Evolutionary conservation across 2,329 filamentous ascomycete species (phyloP), one percentile per base, ranked within the genome.

Genomic region (Geoglossum cookeanum): DNA sequence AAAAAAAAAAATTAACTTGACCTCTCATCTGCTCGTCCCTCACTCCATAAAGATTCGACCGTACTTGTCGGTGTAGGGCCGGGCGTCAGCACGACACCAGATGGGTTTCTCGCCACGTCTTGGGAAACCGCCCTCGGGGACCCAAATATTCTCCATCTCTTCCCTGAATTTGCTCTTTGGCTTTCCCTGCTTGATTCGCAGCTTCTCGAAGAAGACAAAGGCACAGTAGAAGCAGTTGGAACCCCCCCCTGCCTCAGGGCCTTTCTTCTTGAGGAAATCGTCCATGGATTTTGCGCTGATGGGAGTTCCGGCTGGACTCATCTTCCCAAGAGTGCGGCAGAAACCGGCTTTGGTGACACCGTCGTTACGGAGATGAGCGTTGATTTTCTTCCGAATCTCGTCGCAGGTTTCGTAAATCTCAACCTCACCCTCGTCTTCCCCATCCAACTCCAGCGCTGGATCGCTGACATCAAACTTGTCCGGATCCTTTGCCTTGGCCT

Each of bases 121-220:
- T 44, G 39, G 39, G 39, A 44, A 44, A 44, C 39, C 39, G n/a
- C 39, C 39, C 39, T n/a, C 15, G 4, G 9, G 15, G 13, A 4
- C 39, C 65, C 68, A 71, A 2, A 63, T 60, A 4, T 61, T 58
- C 64, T 81, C 77, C 75, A 80, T 79, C 58, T 76, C 72, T 59
- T 69, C 55, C 11, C 78, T 67, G 62, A 74, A 71, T 63, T 75
- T 71, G 17, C 65, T 70, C 68, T 80, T 80, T 49, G 72, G 68
- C 65, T 76, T 79, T 0, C 68, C 67, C 56, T 77, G 69, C 62
- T 71, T 71, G 57, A 81, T 66, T 15, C 78, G 67, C 61, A 75
- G 60, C 68, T 81, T 81, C 68, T 82, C 78, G 62, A 81, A 81
- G 64, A 74, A 79, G 22, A 78, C 71, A 62, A 81, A 81, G 0